A percentile compares a stretch with the other conserved stretches of the same genome.
These are phyloP conservation scores for Dothiorella sarmentorum DNA, from an alignment of 2,329 filamentous ascomycete species.

Conservation along the genomic window DNA sequence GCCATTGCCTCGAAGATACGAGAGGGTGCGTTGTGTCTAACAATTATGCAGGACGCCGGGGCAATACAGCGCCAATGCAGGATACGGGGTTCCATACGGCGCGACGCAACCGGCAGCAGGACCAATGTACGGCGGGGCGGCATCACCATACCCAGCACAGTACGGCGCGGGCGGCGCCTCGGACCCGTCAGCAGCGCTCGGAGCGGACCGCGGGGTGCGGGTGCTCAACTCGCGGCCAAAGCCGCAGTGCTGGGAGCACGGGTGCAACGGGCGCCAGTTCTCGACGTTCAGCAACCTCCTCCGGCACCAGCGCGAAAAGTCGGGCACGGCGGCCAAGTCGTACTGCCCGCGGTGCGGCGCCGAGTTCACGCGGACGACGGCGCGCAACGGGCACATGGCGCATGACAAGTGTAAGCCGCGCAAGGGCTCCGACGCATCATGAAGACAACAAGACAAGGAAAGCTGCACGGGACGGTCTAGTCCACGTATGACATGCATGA, in stretches of 20 bases:
- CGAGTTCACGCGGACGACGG: constrained; percentile 85
- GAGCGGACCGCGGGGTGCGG: constrained; percentile 50
- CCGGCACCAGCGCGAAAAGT: constrained; percentile 90
- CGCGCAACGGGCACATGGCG: constrained; percentile 78
- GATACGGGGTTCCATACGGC: constrained; percentile 30
- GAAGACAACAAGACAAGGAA: background rate
- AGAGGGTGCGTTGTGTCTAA: background rate
- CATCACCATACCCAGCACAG: constrained; percentile 29
- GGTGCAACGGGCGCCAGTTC: constrained; percentile 92
- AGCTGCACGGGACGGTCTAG: background rate
- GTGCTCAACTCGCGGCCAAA: constrained; percentile 79
- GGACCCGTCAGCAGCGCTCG: constrained; percentile 23
- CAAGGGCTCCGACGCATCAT: constrained; percentile 42
- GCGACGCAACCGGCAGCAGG: constrained; percentile 26
- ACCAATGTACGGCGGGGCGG: constrained; percentile 34
- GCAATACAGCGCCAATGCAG: constrained; percentile 30
- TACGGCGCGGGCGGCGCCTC: constrained; percentile 29
- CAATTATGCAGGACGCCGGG: constrained; percentile 26
- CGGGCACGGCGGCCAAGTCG: constrained; percentile 83
- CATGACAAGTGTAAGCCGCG: constrained; percentile 91
- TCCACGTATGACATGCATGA: constrained; percentile 17
- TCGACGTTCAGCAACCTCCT: constrained; percentile 95
- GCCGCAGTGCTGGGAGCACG: constrained; percentile 95
- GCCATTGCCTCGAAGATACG: constrained; percentile 3
- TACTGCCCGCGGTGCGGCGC: constrained; percentile 88